Conservation (phyloP, 2,329 filamentous ascomycete species). For the Blastomyces emzantsi region DNA sequence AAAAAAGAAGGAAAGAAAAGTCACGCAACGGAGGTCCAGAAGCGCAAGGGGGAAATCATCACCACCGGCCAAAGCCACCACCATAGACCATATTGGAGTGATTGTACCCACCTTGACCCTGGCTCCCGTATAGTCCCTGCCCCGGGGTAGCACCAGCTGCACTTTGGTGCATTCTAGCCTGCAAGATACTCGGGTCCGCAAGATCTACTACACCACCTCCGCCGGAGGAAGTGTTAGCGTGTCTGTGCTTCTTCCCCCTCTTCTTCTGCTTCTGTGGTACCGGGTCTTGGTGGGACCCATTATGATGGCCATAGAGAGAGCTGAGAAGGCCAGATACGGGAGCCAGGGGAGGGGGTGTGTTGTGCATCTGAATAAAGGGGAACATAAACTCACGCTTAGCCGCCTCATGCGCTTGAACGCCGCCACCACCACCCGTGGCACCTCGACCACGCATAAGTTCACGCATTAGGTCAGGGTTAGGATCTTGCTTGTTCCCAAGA, state of each 20-base stretch:
- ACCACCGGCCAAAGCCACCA: constrained; percentile 61
- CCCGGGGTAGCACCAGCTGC: constrained; percentile 63
- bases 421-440: constrained; percentile 47
- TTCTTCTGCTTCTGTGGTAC: constrained; percentile 94
- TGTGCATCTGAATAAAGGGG: constrained; percentile 85
- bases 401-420: constrained; percentile 67
- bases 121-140: constrained; percentile 82
- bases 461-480: constrained; percentile 65
- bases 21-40: constrained; percentile 13
- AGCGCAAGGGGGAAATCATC: constrained; percentile 26
- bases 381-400: constrained; percentile 98
- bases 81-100: constrained; percentile 69
- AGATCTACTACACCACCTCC: constrained; percentile 97
- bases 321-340: constrained; percentile 83
- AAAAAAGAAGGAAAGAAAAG: constrained; percentile 18
- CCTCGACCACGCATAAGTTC: constrained; percentile 67
- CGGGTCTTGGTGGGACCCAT: constrained; percentile 82
- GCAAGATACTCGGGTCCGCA: constrained; percentile 99
- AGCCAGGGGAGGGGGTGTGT: constrained; percentile 77
- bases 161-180: constrained; percentile 90
- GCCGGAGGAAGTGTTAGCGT: constrained; percentile 99
- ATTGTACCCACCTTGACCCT: constrained; percentile 88
- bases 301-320: constrained; percentile 81
- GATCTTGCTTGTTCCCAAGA: constrained; percentile 65
- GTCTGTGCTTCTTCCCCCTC: constrained; percentile 99